A percentile compares a stretch with the other conserved stretches of the same genome.
These are phyloP conservation scores for Rhizomucor miehei DNA, from an alignment of 371 early-diverging fungal species.

Conservation along the genomic window DNA sequence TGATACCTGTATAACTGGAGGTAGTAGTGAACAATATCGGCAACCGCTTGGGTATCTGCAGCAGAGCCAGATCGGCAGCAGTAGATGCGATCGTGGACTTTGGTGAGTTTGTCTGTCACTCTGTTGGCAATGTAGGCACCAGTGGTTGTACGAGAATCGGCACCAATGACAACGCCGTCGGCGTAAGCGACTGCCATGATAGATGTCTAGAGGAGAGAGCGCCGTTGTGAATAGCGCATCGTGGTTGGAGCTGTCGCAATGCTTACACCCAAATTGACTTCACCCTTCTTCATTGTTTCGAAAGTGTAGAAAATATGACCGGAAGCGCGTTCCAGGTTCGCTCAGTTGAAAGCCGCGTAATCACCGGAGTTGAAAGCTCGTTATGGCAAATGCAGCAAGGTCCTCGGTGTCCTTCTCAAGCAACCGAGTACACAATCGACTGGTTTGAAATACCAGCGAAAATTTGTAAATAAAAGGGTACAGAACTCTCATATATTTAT, in stretches of 20 bases:
- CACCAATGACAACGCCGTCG: conserved; percentile 98
- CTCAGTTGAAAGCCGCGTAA: too few relatives aligned
- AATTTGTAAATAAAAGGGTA: too few relatives aligned
- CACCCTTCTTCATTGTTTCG: conserved; percentile 80
- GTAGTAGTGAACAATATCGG: conserved; percentile 93
- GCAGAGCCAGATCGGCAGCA: conserved; percentile 98
- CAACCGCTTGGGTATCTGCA: conserved; percentile 99
- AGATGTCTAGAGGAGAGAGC: conserved; percentile 80
- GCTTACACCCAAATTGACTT: conserved; percentile 92
- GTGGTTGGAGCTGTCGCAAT: neutral
- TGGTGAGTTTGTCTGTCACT: conserved; percentile 99
- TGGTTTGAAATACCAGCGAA: too few relatives aligned
- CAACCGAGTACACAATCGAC: too few relatives aligned
- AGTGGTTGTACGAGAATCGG: conserved; percentile 98
- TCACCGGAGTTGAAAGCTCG: too few relatives aligned
- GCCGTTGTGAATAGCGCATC: neutral
- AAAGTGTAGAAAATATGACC: neutral
- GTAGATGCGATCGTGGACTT: conserved; percentile 94
- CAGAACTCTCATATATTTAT: too few relatives aligned
- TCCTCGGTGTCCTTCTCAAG: too few relatives aligned
- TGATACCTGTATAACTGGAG: conserved; percentile 85
- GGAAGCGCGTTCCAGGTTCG: too few relatives aligned
- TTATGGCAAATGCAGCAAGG: too few relatives aligned
- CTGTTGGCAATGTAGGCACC: conserved; percentile 98
- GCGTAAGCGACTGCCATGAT: conserved; percentile 98